phyloP scores from a whole-genome alignment of 179 eudicot genomes.

The Nepenthes alata region DNA sequence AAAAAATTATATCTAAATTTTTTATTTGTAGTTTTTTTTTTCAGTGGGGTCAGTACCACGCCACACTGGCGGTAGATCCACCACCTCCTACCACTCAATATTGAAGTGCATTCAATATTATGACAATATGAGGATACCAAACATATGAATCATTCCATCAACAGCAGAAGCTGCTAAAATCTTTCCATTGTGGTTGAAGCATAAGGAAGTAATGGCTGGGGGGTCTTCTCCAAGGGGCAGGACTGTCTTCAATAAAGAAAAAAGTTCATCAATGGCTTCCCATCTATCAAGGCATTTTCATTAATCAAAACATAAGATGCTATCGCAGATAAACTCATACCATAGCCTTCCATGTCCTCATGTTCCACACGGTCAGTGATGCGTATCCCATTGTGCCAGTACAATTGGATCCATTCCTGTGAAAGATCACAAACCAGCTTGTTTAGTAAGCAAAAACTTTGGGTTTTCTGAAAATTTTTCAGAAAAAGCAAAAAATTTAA shows the following conservation, averaged over 20 bases:
- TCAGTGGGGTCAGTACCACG: too few relatives aligned
- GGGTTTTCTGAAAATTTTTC: too few relatives aligned
- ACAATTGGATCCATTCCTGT: slow-evolving; percentile 47
- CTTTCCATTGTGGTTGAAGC: slow-evolving; percentile 95
- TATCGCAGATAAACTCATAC: slow-evolving; percentile 33
- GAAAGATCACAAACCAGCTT: too few relatives aligned
- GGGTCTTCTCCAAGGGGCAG: slow-evolving; percentile 99
- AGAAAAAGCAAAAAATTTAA: too few relatives aligned
- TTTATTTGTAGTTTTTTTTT: too few relatives aligned
- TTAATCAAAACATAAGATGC: slow-evolving; percentile 4
- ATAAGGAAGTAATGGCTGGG: slow-evolving; percentile 84
- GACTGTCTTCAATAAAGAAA: slow-evolving; percentile 68
- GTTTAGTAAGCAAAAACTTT: too few relatives aligned
- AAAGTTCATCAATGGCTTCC: slow-evolving; percentile 16
- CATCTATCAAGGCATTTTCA: slow-evolving; percentile 3
- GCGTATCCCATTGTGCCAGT: slow-evolving; percentile 54
- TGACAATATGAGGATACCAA: slow-evolving; percentile 69
- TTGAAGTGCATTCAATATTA: not conserved
- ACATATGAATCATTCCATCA: slow-evolving; percentile 97
- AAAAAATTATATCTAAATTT: too few relatives aligned
- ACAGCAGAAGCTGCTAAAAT: slow-evolving; percentile 93
- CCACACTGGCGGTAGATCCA: too few relatives aligned
- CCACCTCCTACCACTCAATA: not conserved
- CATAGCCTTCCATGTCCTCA: slow-evolving; percentile 95
- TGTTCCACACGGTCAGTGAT: slow-evolving; percentile 90